A percentile compares a stretch with the other conserved stretches of the same genome.
Evolutionary conservation across 176 grass and related monocot species (phyloP).

Genomic region (Canna indica): DNA sequence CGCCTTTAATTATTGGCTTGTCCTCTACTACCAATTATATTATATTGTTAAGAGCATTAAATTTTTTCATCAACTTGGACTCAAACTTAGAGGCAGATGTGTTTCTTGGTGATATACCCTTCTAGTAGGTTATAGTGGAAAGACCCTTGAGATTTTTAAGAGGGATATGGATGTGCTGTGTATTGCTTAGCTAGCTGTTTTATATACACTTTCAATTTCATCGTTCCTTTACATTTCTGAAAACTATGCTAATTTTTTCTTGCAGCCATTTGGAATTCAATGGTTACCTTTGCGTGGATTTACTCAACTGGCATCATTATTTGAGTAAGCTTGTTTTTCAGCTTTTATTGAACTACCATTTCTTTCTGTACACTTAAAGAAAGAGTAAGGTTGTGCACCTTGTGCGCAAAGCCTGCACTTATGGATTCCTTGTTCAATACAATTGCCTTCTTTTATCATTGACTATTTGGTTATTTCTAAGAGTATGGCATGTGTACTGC

Average conservation of each 20-base stretch:
- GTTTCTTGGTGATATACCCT: neutral
- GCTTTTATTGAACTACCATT: neutral
- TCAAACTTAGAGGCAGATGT: neutral
- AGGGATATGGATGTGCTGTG: neutral
- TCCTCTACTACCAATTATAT: neutral
- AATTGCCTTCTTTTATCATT: too few species aligned
- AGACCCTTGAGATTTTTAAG: neutral
- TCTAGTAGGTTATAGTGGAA: neutral
- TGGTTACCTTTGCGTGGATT: constrained; percentile 94
- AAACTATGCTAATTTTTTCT: constrained; percentile 6
- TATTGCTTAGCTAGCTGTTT: neutral
- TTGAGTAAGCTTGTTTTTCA: constrained; percentile 60
- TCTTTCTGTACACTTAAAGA: neutral
- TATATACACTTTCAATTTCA: constrained; percentile 1
- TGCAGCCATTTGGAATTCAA: constrained; percentile 92
- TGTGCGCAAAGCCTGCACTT: neutral
- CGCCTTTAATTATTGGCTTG: neutral
- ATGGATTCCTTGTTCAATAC: too few species aligned
- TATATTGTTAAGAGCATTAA: too few species aligned
- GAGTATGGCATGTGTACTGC: too few species aligned
- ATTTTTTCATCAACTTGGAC: neutral
- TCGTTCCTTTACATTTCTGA: neutral
- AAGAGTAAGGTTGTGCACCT: neutral
- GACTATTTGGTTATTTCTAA: too few species aligned
- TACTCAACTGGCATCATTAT: constrained; percentile 77